Evolutionary conservation across 2,329 filamentous ascomycete species (phyloP), one percentile per base, ranked within the genome.

Genomic region (Stachybotrys elegans): DNA sequence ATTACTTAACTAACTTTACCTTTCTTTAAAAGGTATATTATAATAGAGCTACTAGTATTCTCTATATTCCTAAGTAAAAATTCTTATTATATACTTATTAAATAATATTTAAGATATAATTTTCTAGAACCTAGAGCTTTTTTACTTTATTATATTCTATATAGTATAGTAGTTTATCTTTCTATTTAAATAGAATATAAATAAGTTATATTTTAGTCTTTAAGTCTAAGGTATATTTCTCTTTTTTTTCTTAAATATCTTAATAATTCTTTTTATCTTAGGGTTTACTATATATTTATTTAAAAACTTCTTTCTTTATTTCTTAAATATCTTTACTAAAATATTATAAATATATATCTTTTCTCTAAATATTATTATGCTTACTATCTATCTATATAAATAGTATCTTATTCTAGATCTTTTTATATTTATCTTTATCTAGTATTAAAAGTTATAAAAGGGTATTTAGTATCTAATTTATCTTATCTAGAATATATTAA

Each of bases 281-380:
- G 43, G 17, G 8, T 35, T 9, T 35, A 29, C n/a, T 29, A 29
- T 29, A 29, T 9, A 29, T n/a, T 29, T 29, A 29, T 9, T 29
- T n/a, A 29, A n/a, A 8, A n/a, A 35, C 19, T 35, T 35, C 19
- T 9, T 35, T 8, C 31, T 35, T n/a, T 35, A 35, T n/a, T 8
- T 27, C 25, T 37, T 37, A n/a, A 23, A 29, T 16, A 25, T 20
- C 6, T 44, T 21, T 47, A 40, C 42, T 43, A n/a, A n/a, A n/a
- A n/a, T n/a, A 40, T 48, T 43, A 27, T 37, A 6, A 14, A 27
- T 41, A 25, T 12, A 27, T 40, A 43, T 25, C 27, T 43, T 37
- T 46, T 27, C 62, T 47, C 42, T 37, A 20, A 27, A 8, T 22
- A 23, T 21, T 14, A 19, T 12, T 17, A 36, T 38, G 3, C n/a